Evolutionary conservation across 495 filamentous ascomycete species (phyloP), one percentile per base, ranked within the genome.

Genomic region (Penicillium malachiteum): DNA sequence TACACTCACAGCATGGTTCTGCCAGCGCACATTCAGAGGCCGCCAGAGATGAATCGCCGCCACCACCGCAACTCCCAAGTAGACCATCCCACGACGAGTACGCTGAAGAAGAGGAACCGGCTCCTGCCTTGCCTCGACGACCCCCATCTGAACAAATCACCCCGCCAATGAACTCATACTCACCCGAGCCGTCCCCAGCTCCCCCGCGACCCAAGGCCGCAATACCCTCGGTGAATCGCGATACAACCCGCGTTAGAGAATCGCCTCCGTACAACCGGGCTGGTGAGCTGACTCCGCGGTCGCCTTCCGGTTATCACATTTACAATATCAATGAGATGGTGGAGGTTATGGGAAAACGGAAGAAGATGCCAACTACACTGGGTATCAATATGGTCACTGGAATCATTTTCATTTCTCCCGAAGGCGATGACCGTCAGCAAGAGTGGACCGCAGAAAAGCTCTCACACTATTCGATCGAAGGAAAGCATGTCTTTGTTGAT

Each of bases 241-340:
- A 64, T 34, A 49, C 43, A 21, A 53, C 53, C 18, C 65, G 64
- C 48, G 72, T 85, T 7, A 69, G 76, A 50, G 78, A 78, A 34
- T 87, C 85, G 0, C 81, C 84, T 11, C 84, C 85, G 14, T 81
- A 81, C 54, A 84, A 80, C 49, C 71, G 84, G 35, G 78, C 76
- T 17, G 68, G 78, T 16, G 68, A 75, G 48, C 58, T 71, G 21
- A 70, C 70, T 26, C 72, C 75, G 35, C 78, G 80, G 3, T 87
- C 84, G 13, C 87, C 87, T 5, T 89, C 88, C 10, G 90, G 89
- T 17, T 97, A 90, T 66, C 91, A 92, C 63, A 79, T 97, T 63
- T 97, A 96, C 72, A 96, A 93, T 64, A 89, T 99, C 70, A 93
- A 91, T 70, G 95, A 99, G 70, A 95, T 96, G 85, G 84, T 96